Conservation (phyloP, 805 yeast genomes). For the Wickerhamomyces chaumierensis region DNA sequence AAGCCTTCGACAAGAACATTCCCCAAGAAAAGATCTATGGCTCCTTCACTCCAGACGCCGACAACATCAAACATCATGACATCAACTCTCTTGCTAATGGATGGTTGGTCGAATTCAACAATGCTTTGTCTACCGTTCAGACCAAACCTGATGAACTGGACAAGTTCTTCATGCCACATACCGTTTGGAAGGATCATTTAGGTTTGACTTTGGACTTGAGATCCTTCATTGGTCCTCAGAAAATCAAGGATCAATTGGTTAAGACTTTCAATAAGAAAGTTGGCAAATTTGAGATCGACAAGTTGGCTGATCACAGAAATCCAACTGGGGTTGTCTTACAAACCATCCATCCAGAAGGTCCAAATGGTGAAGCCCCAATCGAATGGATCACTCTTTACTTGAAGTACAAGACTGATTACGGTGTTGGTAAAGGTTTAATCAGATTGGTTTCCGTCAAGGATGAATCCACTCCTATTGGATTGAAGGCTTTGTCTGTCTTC, state of each 20-base stretch:
- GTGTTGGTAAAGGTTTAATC: conserved; percentile 23
- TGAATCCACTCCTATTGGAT: conserved; percentile 17
- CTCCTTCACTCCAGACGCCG: conserved; percentile 16
- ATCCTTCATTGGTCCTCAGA: conserved; percentile 21
- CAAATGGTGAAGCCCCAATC: conserved; percentile 18
- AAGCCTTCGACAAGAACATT: conserved; percentile 17
- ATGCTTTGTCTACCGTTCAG: conserved; percentile 8
- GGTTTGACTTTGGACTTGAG: conserved; percentile 23
- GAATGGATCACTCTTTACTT: conserved; percentile 26
- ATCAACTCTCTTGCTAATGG: conserved; percentile 16
- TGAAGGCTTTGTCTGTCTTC: conserved; percentile 24
- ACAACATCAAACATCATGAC: conserved; percentile 16
- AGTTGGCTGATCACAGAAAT: conserved; percentile 18
- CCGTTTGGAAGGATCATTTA: conserved; percentile 29
- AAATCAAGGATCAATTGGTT: conserved; percentile 15
- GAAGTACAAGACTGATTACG: conserved; percentile 22
- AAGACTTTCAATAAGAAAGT: conserved; percentile 11
- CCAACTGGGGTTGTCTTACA: conserved; percentile 21
- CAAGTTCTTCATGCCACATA: conserved; percentile 18
- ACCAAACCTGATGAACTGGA: conserved; percentile 11
- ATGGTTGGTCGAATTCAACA: conserved; percentile 23
- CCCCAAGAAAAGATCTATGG: conserved; percentile 21
- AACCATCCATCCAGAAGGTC: conserved; percentile 18
- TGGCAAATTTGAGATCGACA: conserved; percentile 20
- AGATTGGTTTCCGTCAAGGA: conserved; percentile 22